These are phyloP conservation scores for Trichothecium sympodiale DNA, from an alignment of 2,329 filamentous ascomycete genomes.

Conservation along the genomic window DNA sequence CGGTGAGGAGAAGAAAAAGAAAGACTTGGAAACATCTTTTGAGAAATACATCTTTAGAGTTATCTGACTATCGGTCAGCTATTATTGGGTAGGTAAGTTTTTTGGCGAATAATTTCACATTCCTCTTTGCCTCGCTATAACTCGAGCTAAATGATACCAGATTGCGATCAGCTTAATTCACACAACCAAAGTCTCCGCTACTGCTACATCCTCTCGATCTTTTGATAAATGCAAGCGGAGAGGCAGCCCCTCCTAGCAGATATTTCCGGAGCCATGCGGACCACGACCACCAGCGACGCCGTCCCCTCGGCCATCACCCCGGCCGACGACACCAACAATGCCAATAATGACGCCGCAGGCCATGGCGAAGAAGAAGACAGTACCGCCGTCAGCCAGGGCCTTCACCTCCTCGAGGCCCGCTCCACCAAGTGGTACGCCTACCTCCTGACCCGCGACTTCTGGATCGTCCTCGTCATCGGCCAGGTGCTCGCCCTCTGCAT, in stretches of 20 bases:
- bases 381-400: constrained; percentile 36
- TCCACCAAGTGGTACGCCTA: constrained; percentile 58
- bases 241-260: neutral
- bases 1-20: constrained; percentile 27
- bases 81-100: too few relatives aligned
- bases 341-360: constrained; percentile 3
- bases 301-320: constrained; percentile 2
- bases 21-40: constrained; percentile 45
- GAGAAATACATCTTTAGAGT: too few relatives aligned
- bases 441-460: constrained; percentile 77
- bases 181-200: neutral
- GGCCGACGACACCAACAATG: constrained; percentile 3
- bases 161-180: neutral
- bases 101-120: too few relatives aligned
- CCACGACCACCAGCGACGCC: too few relatives aligned
- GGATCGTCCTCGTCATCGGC: constrained; percentile 67
- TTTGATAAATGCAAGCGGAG: neutral
- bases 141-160: too few relatives aligned
- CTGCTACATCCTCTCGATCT: too few relatives aligned
- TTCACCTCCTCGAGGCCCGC: constrained; percentile 43
- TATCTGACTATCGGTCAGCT: too few relatives aligned
- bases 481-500: constrained; percentile 84
- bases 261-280: too few relatives aligned
- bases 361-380: constrained; percentile 16
- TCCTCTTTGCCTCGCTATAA: too few relatives aligned